Conservation (phyloP, 768 basidiomycete genomes). For the Rhizopogon sp. region DNA sequence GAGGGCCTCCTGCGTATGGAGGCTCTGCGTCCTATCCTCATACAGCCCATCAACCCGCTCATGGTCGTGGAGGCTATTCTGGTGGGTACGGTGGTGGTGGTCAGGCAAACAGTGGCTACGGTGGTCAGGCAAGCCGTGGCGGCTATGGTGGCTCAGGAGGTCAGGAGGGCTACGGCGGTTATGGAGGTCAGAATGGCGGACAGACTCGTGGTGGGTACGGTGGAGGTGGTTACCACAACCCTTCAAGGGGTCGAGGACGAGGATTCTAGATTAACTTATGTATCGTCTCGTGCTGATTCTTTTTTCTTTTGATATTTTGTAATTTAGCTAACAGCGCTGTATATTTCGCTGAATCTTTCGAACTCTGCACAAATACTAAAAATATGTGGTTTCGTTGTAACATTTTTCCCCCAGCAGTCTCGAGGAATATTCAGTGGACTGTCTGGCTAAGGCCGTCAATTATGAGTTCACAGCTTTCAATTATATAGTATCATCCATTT, state of each 20-base stretch:
- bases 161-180: constrained; percentile 30
- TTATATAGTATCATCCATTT: too few species aligned
- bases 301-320: not conserved
- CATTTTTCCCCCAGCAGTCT: not conserved
- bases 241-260: constrained; percentile 44
- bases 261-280: constrained; percentile 38
- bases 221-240: constrained; percentile 23
- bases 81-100: constrained; percentile 12
- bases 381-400: constrained; percentile 1
- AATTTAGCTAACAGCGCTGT: constrained; percentile 5
- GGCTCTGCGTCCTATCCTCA: constrained; percentile 14
- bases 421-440: not conserved
- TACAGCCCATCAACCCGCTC: constrained; percentile 11
- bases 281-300: constrained; percentile 12
- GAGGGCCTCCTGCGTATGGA: constrained; percentile 16
- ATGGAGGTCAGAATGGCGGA: constrained; percentile 16
- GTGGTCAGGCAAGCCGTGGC: constrained; percentile 18
- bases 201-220: constrained; percentile 17
- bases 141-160: constrained; percentile 30
- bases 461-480: too few species aligned
- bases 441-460: too few species aligned
- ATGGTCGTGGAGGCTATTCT: constrained; percentile 24
- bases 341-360: constrained; percentile 8
- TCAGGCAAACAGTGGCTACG: constrained; percentile 7
- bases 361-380: constrained; percentile 2